A percentile compares a stretch with the other conserved stretches of the same genome.
Evolutionary conservation across 2,329 filamentous ascomycete genomes (phyloP).

Genomic region (Diaporthe aspalathi): DNA sequence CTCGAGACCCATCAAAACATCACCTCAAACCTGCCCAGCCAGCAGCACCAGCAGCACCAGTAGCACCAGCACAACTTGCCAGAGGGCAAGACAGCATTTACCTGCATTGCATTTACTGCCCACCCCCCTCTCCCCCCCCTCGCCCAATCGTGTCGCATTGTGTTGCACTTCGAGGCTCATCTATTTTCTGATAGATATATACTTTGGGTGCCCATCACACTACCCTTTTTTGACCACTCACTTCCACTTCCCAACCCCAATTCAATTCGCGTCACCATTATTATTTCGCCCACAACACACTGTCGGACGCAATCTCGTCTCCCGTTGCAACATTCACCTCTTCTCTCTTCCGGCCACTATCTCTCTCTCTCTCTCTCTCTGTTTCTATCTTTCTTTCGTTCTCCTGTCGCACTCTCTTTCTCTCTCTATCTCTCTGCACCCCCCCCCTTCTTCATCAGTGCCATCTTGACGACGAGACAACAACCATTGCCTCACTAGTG

Average conservation of each 20-base stretch:
- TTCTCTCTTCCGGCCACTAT: neutral
- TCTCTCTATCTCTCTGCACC: neutral
- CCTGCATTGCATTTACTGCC: neutral
- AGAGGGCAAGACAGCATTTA: too few relatives aligned
- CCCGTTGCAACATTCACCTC: neutral
- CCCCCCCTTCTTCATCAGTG: neutral
- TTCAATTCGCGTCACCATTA: conserved; percentile 4
- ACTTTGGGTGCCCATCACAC: conserved; percentile 10
- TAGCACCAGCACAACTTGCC: too few relatives aligned
- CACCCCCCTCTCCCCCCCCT: too few relatives aligned
- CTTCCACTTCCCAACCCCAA: neutral
- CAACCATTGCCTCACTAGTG: neutral
- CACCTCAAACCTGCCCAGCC: conserved; percentile 18
- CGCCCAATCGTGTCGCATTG: conserved; percentile 6
- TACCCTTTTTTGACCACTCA: neutral
- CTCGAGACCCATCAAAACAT: conserved; percentile 6
- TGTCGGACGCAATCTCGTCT: conserved; percentile 22
- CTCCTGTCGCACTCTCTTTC: neutral
- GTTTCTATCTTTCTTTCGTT: neutral
- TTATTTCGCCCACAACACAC: neutral
- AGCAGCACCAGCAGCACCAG: too few relatives aligned
- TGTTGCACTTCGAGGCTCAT: neutral
- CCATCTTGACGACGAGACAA: neutral
- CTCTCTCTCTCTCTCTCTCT: neutral
- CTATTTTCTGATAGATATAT: conserved; percentile 18